phyloP scores from a whole-genome alignment of 495 filamentous ascomycete genomes.

The Hypoxylon lienhwacheense region DNA sequence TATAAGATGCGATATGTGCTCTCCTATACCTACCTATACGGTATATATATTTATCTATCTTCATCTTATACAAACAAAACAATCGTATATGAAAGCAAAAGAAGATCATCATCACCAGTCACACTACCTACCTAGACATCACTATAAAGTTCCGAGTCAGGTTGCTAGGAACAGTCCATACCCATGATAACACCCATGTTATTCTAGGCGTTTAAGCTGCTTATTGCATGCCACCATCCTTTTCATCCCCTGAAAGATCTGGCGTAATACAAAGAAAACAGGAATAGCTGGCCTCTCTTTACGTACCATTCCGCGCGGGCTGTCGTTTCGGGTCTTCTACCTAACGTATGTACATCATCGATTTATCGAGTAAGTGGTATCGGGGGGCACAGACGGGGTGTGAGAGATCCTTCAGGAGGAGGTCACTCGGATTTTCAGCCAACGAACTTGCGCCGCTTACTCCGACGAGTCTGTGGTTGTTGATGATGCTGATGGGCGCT shows the following conservation, averaged over 20 bases:
- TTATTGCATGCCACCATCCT: not conserved
- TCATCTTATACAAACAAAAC: no score
- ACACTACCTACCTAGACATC: no score
- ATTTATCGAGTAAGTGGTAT: conserved; percentile 30
- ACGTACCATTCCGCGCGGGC: conserved; percentile 4
- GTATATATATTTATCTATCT: no score
- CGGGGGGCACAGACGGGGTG: conserved; percentile 30
- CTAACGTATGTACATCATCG: conserved; percentile 34
- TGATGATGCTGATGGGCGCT: no score
- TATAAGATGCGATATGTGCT: no score
- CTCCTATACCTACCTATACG: no score
- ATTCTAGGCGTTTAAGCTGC: conserved; percentile 2
- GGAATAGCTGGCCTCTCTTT: conserved; percentile 4
- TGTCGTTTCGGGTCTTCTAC: conserved; percentile 9
- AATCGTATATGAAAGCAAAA: no score
- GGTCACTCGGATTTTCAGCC: conserved; percentile 7
- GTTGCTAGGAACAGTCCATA: no score
- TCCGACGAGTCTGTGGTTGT: conserved; percentile 1
- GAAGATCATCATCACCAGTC: no score
- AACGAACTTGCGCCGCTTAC: conserved; percentile 19
- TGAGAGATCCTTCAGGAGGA: conserved; percentile 35
- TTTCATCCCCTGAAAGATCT: conserved; percentile 4
- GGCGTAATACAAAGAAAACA: conserved; percentile 7
- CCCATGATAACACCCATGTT: not conserved
- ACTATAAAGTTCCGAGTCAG: no score